These are phyloP conservation scores for Periconia macrospinosa DNA, from an alignment of 2,329 filamentous ascomycete species.

Conservation along the genomic window DNA sequence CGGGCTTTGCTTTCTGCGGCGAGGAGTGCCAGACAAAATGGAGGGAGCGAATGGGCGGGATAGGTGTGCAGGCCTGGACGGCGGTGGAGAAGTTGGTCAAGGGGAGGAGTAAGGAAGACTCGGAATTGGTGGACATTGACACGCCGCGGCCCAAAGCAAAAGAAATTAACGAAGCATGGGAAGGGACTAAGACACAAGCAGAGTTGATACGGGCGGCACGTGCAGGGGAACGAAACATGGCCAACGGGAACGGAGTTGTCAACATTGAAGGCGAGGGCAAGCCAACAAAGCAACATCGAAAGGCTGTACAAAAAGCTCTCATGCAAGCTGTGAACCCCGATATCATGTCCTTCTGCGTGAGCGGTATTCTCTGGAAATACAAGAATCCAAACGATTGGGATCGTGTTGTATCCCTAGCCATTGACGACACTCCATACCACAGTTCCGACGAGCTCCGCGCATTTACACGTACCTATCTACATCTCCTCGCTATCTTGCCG, in stretches of 20 bases:
- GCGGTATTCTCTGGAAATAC: conserved; percentile 41
- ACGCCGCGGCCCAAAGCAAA: conserved; percentile 33
- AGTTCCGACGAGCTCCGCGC: conserved; percentile 43
- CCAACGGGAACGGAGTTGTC: neutral
- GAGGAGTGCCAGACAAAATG: conserved; percentile 40
- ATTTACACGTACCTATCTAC: conserved; percentile 46
- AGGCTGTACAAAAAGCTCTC: conserved; percentile 34
- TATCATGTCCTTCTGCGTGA: conserved; percentile 47
- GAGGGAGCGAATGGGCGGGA: conserved; percentile 27
- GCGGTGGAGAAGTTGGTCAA: conserved; percentile 38
- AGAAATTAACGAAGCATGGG: conserved; percentile 35
- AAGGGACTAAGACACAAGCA: conserved; percentile 22
- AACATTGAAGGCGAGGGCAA: conserved; percentile 5
- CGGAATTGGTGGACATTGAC: conserved; percentile 38
- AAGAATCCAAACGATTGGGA: conserved; percentile 33
- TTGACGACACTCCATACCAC: conserved; percentile 47
- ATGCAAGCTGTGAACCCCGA: conserved; percentile 37
- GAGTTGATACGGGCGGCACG: conserved; percentile 29
- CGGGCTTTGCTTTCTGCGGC: conserved; percentile 50
- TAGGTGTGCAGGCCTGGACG: conserved; percentile 38
- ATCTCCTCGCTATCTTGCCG: conserved; percentile 47
- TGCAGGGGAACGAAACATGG: conserved; percentile 7
- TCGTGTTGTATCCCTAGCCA: conserved; percentile 41
- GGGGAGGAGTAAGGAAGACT: conserved; percentile 32
- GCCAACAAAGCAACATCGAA: conserved; percentile 37